Percentiles rank a stretch among this genome's conserved stretches.
Conservation (phyloP, 345 rosid genomes). For the Citrus medica region DNA sequence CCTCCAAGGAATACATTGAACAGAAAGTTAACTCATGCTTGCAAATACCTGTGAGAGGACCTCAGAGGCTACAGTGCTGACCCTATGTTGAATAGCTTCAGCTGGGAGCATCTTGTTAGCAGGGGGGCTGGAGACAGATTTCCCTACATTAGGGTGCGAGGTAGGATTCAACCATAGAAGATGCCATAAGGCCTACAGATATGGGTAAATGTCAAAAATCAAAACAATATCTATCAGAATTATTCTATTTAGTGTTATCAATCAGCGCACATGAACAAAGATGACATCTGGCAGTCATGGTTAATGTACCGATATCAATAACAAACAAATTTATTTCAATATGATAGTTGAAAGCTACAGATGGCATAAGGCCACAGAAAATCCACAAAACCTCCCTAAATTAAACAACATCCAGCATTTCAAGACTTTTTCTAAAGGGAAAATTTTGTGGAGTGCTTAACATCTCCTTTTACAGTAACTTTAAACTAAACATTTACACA, state of each 20-base stretch:
- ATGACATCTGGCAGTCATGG: background rate
- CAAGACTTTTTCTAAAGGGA: background rate
- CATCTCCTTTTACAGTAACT: background rate
- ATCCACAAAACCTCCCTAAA: constrained; percentile 2
- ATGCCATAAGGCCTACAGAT: constrained; percentile 88
- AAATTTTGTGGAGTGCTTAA: background rate
- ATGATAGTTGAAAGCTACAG: background rate
- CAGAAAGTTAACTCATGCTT: constrained; percentile 6
- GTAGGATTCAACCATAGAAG: constrained; percentile 81
- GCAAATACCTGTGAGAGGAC: constrained; percentile 85
- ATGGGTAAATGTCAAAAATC: background rate
- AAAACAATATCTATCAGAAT: background rate
- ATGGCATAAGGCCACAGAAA: background rate
- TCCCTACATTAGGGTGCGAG: constrained; percentile 42
- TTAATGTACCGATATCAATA: background rate
- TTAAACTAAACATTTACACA: background rate
- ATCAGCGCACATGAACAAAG: background rate
- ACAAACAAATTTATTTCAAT: background rate
- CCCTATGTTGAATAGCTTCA: constrained; percentile 66
- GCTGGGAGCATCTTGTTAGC: constrained; percentile 48
- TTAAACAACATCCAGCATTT: constrained; percentile 1
- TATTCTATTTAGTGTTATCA: background rate
- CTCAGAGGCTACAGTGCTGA: constrained; percentile 72
- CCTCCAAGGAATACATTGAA: background rate
- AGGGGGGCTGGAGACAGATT: constrained; percentile 35